A percentile compares a stretch with the other conserved stretches of the same genome.
Conservation (phyloP, 2,329 filamentous ascomycete genomes). For the Aspergillus felis region DNA sequence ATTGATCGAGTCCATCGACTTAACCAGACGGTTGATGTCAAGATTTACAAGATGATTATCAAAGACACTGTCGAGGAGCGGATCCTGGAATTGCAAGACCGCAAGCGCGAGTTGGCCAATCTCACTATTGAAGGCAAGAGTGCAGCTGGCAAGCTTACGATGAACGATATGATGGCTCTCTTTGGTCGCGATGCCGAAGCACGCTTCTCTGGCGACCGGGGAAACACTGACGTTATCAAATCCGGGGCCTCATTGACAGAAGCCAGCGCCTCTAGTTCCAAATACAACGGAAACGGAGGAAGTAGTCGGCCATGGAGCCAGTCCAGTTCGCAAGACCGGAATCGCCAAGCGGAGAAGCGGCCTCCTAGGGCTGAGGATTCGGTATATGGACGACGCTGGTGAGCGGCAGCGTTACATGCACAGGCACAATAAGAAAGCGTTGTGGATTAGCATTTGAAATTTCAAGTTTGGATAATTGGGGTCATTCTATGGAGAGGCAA, state of each 20-base stretch:
- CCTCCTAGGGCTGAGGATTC: conserved; percentile 17
- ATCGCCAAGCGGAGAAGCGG: conserved; percentile 10
- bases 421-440: background rate
- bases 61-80: conserved; percentile 84
- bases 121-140: conserved; percentile 79
- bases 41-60: conserved; percentile 92
- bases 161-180: conserved; percentile 89
- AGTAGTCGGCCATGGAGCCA: conserved; percentile 1
- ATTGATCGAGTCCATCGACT: conserved; percentile 98
- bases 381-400: conserved; percentile 28
- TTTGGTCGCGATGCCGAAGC: conserved; percentile 69
- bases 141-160: conserved; percentile 76
- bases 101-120: conserved; percentile 87
- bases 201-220: conserved; percentile 39
- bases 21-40: conserved; percentile 90
- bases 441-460: background rate
- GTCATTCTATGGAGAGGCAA: background rate
- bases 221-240: conserved; percentile 36
- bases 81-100: conserved; percentile 90
- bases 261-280: conserved; percentile 5
- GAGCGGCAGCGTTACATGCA: background rate
- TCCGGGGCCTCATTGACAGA: conserved; percentile 29
- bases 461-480: background rate
- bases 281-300: background rate
- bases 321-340: conserved; percentile 8